Evolutionary conservation across 73 alveolate genomes (phyloP).

Genomic region (Diophrys appendiculata): DNA sequence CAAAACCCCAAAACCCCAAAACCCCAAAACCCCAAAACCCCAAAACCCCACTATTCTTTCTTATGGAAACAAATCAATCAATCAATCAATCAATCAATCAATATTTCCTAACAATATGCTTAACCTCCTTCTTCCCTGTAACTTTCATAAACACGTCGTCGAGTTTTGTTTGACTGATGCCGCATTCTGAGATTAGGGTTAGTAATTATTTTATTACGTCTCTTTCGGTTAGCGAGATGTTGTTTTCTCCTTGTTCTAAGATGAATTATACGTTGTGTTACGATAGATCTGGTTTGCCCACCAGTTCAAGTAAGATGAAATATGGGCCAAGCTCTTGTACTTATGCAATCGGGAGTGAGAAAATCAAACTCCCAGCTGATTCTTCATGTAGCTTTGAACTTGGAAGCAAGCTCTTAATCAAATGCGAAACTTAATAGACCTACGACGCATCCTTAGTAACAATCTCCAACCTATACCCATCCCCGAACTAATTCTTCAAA

Average conservation of each 20-base stretch:
- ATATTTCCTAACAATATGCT: no score
- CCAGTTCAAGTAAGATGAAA: constrained; percentile 33
- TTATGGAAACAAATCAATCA: not conserved
- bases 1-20: not conserved
- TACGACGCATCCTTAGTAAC: not conserved
- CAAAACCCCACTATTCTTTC: no score
- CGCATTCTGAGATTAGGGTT: constrained; percentile 69
- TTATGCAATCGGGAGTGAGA: constrained; percentile 55
- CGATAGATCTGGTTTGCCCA: not conserved
- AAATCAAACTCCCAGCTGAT: constrained; percentile 70
- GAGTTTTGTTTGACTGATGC: constrained; percentile 76
- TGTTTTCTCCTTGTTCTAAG: no score
- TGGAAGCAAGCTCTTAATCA: constrained; percentile 26
- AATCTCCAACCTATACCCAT: constrained; percentile 66
- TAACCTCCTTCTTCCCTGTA: not conserved
- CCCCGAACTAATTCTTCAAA: constrained; percentile 88
- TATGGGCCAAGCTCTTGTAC: constrained; percentile 41
- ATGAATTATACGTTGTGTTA: no score
- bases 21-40: constrained; percentile 40
- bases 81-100: no score
- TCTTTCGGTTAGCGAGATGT: no score
- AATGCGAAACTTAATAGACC: not conserved
- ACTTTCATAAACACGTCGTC: constrained; percentile 79
- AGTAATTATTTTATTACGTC: not conserved
- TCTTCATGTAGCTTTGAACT: constrained; percentile 56